Evolutionary conservation across 331 rosid genomes (phyloP).

Genomic region (Pyrus hybrid): DNA sequence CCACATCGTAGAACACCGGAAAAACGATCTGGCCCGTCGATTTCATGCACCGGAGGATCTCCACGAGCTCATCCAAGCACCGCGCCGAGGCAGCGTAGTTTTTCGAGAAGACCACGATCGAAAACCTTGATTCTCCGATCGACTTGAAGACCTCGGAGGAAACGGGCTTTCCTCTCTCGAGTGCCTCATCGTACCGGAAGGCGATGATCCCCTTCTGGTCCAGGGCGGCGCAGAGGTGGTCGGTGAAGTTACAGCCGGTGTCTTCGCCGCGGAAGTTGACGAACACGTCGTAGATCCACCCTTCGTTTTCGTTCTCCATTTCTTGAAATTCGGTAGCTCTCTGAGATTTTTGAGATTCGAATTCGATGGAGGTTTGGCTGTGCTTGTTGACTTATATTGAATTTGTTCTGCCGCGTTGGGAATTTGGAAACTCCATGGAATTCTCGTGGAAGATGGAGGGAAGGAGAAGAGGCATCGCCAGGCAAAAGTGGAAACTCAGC

Average conservation of each 20-base stretch:
- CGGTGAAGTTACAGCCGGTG: neutral
- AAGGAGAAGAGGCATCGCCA: no score
- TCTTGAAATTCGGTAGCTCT: no score
- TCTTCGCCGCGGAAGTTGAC: neutral
- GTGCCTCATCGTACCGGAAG: neutral
- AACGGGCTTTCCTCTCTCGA: neutral
- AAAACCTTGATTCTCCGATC: neutral
- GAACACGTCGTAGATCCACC: neutral
- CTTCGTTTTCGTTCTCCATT: no score
- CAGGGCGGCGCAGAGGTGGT: neutral
- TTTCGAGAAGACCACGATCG: neutral
- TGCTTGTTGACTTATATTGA: no score
- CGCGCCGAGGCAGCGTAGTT: neutral
- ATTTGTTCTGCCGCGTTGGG: no score
- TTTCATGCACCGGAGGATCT: neutral
- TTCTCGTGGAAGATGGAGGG: no score
- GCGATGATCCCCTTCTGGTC: neutral
- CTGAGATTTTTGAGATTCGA: no score
- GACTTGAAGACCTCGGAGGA: neutral
- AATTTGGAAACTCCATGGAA: no score
- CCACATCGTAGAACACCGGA: slow-evolving; percentile 8
- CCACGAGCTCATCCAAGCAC: neutral
- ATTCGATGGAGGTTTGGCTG: no score
- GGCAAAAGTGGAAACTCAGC: no score
- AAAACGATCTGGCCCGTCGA: neutral